Evolutionary conservation across 805 yeast species (phyloP), one percentile per base, ranked within the genome.

Genomic region (Kluyveromyces wickerhamii): DNA sequence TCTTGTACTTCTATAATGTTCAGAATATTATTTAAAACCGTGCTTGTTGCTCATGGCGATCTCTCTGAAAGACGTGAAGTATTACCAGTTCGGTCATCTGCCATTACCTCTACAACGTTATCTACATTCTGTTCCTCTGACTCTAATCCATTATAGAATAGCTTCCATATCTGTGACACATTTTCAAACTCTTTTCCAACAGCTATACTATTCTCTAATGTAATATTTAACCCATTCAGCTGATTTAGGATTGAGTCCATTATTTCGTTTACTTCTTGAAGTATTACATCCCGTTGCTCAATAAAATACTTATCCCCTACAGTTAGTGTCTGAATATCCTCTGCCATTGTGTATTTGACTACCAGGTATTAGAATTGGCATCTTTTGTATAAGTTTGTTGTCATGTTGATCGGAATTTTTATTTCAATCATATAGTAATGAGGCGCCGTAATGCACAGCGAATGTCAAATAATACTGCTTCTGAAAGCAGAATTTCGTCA

Each of bases 181-280:
- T 72, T 71, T 38, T 80, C 83, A 47, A 81, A 82, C 40, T 79
- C 88, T 48, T 76, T 75, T 1, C 92, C 88, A 3, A 82, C 84
- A 15, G 80, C 79, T 11, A 79, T 68, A 2, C 77, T 71, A 27
- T 73, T 76, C 44, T 78, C 80, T 34, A 82, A 58, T 0, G 87
- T 71, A 28, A 85, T 65, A 50, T 81, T 81, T 39, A 82, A 60
- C 14, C 76, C 68, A 44, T 78, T 79, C 38, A 82, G 55, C 44
- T 77, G 77, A 47, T 73, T 66, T 34, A 79, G 62, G 5, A 80
- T 80, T 0, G 79, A 68, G 45, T 78, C 86, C 71, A 81, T 69
- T 8, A 76, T 54, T 22, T 45, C 48, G 27, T 49, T 49, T 25
- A 55, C 52, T 36, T 57, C 60, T 34, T 55, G 59, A 7, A 55